These are phyloP conservation scores for Ogataea glucozyma DNA, from an alignment of 805 yeast species.

Conservation along the genomic window DNA sequence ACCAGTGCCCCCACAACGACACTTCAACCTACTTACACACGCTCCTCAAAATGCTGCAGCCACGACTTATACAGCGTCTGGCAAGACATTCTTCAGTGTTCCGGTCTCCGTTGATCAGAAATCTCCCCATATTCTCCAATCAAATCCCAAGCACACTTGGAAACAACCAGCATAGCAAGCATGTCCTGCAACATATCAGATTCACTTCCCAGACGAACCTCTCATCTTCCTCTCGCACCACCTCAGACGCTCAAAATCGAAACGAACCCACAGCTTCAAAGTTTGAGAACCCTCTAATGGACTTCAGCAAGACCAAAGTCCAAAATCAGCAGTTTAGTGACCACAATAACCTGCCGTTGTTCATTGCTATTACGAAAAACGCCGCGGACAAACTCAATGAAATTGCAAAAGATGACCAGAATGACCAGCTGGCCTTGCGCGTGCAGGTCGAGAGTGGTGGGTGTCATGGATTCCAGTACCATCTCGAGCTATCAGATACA, in stretches of 20 bases:
- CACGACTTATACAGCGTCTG: not conserved
- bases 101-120: no score
- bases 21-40: no score
- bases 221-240: not conserved
- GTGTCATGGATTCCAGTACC: constrained; percentile 96
- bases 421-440: constrained; percentile 63
- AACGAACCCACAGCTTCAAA: not conserved
- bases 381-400: constrained; percentile 54
- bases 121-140: no score
- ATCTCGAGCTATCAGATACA: constrained; percentile 55
- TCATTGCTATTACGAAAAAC: constrained; percentile 47
- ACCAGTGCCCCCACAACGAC: no score
- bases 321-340: constrained; percentile 36
- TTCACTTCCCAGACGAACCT: not conserved
- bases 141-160: no score
- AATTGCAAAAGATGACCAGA: constrained; percentile 53
- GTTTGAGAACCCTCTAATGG: constrained; percentile 23
- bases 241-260: not conserved
- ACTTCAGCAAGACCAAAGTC: constrained; percentile 35
- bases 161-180: no score
- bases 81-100: no score
- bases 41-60: not conserved
- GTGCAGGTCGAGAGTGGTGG: constrained; percentile 93
- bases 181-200: not conserved
- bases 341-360: constrained; percentile 38